Base-by-base conservation (phyloP, 768 basidiomycete genomes). In the Leccinum pellstonianum region DNA sequence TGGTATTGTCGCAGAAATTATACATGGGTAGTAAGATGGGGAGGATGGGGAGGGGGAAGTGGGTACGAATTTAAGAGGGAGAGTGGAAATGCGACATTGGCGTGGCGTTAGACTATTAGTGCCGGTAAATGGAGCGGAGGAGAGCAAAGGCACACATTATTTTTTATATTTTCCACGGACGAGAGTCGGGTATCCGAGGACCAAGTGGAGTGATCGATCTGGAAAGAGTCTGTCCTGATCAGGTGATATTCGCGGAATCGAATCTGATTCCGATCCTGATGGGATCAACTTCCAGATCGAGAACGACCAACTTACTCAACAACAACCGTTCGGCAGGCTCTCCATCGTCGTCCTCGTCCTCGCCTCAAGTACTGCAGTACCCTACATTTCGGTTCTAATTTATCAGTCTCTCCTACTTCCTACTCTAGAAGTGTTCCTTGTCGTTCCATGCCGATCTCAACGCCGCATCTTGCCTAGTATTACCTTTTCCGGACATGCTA, bases 171-270 rank as follows among this genome's bases (percentile, higher is more conserved):
- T 38, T 56, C 57, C 57, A 58, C 56, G 58, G 58, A 57, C 55
- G n/a, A 19, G 21, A 23, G 15, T 51, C 5, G n/a, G 43, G 29
- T 54, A 61, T 70, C 69, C 69, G 69, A 72, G 69, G 70, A 70
- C 53, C 43, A 43, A 43, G 10, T 15, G 37, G 37, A 37, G 23
- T 27, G 41, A 56, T 60, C 14, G 31, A 35, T 5, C 41, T 29
- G 48, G 55, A 37, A 57, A 10, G 29, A 10, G 11, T 0, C 6
- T 33, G 3, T 7, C 65, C 37, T 2, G 2, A 68, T 65, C 49
- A 10, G 19, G 61, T 5, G 14, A 48, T 49, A 5, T 29, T 62
- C 70, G 70, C 69, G 69, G 70, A 62, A 64, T 72, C 49, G 17
- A 52, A 61, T 54, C 56, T 51, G 2, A 59, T 60, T 66, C 68